Conservation (phyloP, 2,329 filamentous ascomycete species). For the Fusarium caatingaense region DNA sequence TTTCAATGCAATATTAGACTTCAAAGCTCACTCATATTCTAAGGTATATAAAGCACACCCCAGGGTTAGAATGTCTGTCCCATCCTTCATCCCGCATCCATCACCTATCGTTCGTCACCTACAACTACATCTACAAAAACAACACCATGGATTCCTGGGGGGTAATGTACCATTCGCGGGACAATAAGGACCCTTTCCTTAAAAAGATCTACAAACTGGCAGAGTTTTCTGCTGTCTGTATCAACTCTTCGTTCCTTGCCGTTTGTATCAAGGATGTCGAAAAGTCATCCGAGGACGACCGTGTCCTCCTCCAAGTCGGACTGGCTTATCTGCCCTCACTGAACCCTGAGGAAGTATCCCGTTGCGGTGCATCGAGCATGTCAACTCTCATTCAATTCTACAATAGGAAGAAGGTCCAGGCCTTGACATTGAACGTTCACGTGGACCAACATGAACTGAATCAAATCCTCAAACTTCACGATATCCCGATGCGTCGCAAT, state of each 20-base stretch:
- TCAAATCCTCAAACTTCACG: too few species aligned
- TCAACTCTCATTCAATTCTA: conserved; percentile 9
- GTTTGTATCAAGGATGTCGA: neutral
- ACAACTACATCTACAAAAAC: too few species aligned
- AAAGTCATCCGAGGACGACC: neutral
- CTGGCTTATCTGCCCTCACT: conserved; percentile 12
- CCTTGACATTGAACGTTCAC: neutral
- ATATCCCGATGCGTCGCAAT: too few species aligned
- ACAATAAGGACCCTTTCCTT: too few species aligned
- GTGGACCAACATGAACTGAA: too few species aligned
- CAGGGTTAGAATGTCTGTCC: neutral
- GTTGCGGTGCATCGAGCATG: neutral
- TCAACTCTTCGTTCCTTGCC: neutral
- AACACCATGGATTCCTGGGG: too few species aligned
- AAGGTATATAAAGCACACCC: neutral
- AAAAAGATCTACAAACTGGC: too few species aligned
- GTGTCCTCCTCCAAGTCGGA: conserved; percentile 34
- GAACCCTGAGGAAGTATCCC: too few species aligned
- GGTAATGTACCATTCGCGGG: too few species aligned
- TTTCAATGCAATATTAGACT: neutral
- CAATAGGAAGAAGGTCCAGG: neutral
- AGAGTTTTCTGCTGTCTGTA: too few species aligned
- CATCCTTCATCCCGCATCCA: neutral
- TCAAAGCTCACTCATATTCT: neutral
- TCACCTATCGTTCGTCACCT: too few species aligned